These are phyloP conservation scores for Rhamnella rubrinervis DNA, from an alignment of 331 rosid genomes.

Conservation along the genomic window DNA sequence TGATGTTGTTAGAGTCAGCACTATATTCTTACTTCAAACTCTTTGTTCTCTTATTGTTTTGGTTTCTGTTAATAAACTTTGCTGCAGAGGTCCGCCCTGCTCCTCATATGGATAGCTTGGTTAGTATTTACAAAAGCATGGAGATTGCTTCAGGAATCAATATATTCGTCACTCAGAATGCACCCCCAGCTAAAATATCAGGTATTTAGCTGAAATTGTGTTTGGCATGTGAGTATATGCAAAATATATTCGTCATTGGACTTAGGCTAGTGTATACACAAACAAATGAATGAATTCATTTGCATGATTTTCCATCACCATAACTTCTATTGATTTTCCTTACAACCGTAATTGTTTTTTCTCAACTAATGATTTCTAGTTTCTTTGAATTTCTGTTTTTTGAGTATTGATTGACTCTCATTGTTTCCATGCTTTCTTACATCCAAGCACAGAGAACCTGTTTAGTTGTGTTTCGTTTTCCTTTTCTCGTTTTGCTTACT, in stretches of 20 bases:
- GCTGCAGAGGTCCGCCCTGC: conserved; percentile 78
- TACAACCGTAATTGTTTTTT: not conserved
- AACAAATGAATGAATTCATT: too few relatives aligned
- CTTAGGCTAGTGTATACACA: too few relatives aligned
- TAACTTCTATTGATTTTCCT: not conserved
- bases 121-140: conserved; percentile 81
- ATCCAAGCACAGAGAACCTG: not conserved
- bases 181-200: conserved; percentile 39
- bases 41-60: conserved; percentile 2
- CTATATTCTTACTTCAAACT: not conserved
- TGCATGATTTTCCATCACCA: not conserved
- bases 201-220: conserved; percentile 36
- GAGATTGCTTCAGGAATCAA: conserved; percentile 74
- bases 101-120: conserved; percentile 89
- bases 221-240: conserved; percentile 3
- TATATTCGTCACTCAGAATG: conserved; percentile 67
- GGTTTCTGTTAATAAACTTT: not conserved
- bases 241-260: not conserved
- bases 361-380: not conserved
- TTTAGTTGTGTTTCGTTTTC: not conserved
- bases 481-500: not conserved
- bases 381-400: not conserved
- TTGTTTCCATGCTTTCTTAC: not conserved
- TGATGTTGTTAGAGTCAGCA: too few relatives aligned
- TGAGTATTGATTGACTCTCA: too few relatives aligned